A percentile compares a stretch with the other conserved stretches of the same genome.
Conservation (phyloP, 139 green algal genomes). For the Limnomonas spitsbergensis region DNA sequence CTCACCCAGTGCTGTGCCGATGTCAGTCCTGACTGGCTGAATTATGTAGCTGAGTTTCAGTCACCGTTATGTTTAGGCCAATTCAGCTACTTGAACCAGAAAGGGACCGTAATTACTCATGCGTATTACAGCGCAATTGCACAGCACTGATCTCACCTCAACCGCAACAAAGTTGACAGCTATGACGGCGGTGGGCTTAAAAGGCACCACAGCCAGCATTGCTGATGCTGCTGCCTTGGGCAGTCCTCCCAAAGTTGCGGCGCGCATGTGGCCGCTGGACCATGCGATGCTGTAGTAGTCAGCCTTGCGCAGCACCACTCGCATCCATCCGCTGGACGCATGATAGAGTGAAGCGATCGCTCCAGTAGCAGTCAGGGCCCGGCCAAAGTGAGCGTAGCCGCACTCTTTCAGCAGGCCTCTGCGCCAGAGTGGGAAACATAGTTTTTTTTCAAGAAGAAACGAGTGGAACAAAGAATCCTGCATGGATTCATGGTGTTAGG, state of each 20-base stretch:
- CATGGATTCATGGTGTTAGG: background rate
- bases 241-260: background rate
- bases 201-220: background rate
- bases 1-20: no score
- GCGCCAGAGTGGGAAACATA: background rate
- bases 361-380: background rate
- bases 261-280: background rate
- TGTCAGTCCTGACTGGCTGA: no score
- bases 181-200: background rate
- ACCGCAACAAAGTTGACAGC: background rate
- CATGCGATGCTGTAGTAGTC: slow-evolving; percentile 2
- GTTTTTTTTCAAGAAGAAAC: background rate
- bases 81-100: no score
- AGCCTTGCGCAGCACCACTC: background rate
- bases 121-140: background rate
- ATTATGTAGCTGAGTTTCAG: no score
- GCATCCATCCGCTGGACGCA: background rate
- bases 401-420: background rate
- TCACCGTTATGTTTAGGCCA: no score
- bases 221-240: background rate
- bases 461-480: background rate
- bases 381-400: no score
- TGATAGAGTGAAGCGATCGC: background rate
- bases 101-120: no score
- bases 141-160: slow-evolving; percentile 10